Percentiles rank a stretch among this genome's conserved stretches.
These are phyloP conservation scores for Cryptococcus wingfieldii DNA, from an alignment of 1,284 basidiomycete genomes.

Conservation along the genomic window DNA sequence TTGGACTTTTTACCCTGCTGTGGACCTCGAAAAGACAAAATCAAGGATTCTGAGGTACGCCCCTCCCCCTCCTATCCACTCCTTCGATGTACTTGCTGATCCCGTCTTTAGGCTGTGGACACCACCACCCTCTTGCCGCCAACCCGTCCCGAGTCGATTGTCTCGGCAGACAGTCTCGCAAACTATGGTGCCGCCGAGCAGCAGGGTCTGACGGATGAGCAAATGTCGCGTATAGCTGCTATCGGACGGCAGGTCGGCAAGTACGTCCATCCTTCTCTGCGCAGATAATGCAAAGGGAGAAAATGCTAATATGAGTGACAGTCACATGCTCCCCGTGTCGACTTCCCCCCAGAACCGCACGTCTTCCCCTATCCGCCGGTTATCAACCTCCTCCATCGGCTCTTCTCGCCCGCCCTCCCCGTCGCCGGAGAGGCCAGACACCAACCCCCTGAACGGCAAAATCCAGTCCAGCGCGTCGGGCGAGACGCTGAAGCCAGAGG, in stretches of 20 bases:
- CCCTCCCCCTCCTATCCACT: neutral
- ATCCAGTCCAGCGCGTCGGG: neutral
- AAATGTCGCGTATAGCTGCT: slow-evolving; percentile 16
- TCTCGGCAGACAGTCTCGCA: slow-evolving; percentile 13
- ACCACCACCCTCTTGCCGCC: slow-evolving; percentile 12
- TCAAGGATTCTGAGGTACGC: neutral
- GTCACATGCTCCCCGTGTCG: slow-evolving; percentile 22
- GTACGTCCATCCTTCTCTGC: neutral
- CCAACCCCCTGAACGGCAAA: slow-evolving; percentile 7
- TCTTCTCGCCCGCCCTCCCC: slow-evolving; percentile 14
- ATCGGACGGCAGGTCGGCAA: slow-evolving; percentile 5
- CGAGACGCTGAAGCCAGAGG: neutral
- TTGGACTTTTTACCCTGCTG: slow-evolving; percentile 23
- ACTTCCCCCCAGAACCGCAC: slow-evolving; percentile 1
- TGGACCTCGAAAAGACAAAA: slow-evolving; percentile 21
- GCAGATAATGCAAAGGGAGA: neutral
- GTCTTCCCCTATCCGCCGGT: neutral
- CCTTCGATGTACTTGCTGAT: neutral
- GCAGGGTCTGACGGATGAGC: slow-evolving; percentile 19
- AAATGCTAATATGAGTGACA: neutral
- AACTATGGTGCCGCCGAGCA: slow-evolving; percentile 9
- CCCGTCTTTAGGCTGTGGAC: slow-evolving; percentile 5
- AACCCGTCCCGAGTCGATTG: slow-evolving; percentile 15
- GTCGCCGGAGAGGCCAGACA: slow-evolving; percentile 8
- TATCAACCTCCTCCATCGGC: slow-evolving; percentile 2